phyloP scores from a whole-genome alignment of 768 basidiomycete species.

The Tylopilus plumbeoviolaceoides region DNA sequence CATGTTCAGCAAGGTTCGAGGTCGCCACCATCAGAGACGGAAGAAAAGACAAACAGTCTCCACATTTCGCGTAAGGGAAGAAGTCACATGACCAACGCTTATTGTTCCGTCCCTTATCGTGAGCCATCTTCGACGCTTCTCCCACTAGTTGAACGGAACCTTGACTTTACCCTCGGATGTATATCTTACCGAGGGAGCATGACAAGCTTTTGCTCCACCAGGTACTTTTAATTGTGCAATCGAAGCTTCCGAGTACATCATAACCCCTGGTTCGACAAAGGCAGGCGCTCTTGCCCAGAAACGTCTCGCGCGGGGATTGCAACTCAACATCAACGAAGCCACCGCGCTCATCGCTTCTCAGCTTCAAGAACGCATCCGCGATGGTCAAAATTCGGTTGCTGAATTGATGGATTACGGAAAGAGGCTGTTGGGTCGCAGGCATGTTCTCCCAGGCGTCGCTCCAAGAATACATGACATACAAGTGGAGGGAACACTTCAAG shows the following conservation, averaged over 20 bases:
- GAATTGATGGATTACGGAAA: conserved; percentile 95
- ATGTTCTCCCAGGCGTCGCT: conserved; percentile 83
- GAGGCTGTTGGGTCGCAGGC: conserved; percentile 77
- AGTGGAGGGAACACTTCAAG: conserved; percentile 88
- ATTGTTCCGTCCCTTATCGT: conserved; percentile 7
- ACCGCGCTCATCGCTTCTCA: conserved; percentile 88
- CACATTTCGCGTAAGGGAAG: background rate
- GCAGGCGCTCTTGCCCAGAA: conserved; percentile 90
- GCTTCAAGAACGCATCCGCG: conserved; percentile 90
- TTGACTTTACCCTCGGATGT: conserved; percentile 41
- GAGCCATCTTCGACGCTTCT: background rate
- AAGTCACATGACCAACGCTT: conserved; percentile 10
- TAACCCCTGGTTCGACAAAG: conserved; percentile 32
- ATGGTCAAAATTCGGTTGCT: conserved; percentile 81
- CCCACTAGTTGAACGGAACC: background rate
- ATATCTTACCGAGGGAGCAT: conserved; percentile 69
- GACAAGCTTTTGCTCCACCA: conserved; percentile 76
- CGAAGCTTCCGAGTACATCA: background rate
- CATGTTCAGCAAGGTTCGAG: background rate
- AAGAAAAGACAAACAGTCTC: background rate
- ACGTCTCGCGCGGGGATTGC: conserved; percentile 88
- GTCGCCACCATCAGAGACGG: conserved; percentile 3
- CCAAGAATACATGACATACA: conserved; percentile 80
- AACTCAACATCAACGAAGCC: conserved; percentile 84
- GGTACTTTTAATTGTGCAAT: conserved; percentile 26